Conservation (phyloP, 176 grass and related monocot species). For the Oryza longistaminata region DNA sequence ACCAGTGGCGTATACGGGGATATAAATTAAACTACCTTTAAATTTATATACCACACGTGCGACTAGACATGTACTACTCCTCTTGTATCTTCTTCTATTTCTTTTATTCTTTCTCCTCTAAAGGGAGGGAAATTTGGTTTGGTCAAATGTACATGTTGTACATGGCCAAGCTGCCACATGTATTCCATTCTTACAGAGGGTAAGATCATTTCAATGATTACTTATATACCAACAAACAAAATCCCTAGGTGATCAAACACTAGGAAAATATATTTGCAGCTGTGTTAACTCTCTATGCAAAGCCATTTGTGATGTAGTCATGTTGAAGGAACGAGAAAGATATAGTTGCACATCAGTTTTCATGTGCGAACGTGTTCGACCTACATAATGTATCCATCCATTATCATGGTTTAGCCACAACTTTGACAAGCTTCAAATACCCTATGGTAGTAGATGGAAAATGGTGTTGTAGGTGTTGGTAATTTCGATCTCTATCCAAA, state of each 20-base stretch:
- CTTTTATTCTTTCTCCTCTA: conserved; percentile 30
- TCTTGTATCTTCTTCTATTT: conserved; percentile 18
- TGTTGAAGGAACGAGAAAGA: not conserved
- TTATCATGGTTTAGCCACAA: not conserved
- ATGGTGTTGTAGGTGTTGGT: not conserved
- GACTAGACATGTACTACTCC: conserved; percentile 32
- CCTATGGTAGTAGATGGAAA: not conserved
- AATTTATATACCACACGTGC: not conserved
- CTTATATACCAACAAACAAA: conserved; percentile 23
- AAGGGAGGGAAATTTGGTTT: conserved; percentile 31
- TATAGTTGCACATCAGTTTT: not conserved
- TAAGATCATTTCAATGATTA: conserved; percentile 36
- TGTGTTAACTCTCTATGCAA: conserved; percentile 17
- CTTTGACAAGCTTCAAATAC: not conserved
- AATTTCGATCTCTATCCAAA: not conserved
- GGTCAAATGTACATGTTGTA: conserved; percentile 55
- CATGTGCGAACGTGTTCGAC: not conserved
- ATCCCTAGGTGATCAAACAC: conserved; percentile 2
- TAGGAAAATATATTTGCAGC: conserved; percentile 3
- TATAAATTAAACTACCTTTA: conserved; percentile 27
- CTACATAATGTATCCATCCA: too few species aligned
- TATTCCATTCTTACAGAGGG: conserved; percentile 40
- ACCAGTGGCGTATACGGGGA: conserved; percentile 57
- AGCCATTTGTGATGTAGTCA: not conserved
- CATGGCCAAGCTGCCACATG: conserved; percentile 56